Evolutionary conservation across 2,329 filamentous ascomycete genomes (phyloP), one percentile per base, ranked within the genome.

Genomic region (Fusarium phyllophilum): DNA sequence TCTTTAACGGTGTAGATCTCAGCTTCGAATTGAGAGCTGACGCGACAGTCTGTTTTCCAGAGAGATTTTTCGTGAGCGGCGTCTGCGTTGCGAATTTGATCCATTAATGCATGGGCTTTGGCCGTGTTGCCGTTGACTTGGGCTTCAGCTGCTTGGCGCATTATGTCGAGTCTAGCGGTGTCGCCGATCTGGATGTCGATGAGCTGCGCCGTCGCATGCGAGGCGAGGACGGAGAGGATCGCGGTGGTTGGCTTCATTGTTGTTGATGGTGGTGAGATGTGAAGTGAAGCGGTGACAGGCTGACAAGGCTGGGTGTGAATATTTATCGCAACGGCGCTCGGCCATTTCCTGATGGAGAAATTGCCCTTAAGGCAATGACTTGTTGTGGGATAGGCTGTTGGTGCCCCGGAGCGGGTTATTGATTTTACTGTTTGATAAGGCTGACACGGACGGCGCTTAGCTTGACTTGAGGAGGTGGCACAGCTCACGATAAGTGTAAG

Each of bases 141-240:
- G 4, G 65, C 70, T 8, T 73, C 44, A 10, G 51, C 39, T 7
- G 58, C 57, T 22, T 73, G 26, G 17, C 44, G 59, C 45, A 62
- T 45, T 1, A 73, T 42, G 1, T 55, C 38, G 7, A 69, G 41
- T 12, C 11, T 59, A 3, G 45, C 58, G 6, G 66, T 62, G 41
- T 57, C 41, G 1, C 70, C 70, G 31, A 74, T 17, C 18, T 65
- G 71, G 11, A 71, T 74, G 8, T 71, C 62, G 46, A 71, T 22
- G n/a, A 54, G 34, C 20, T 70, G 65, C 51, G 70, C 71, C 22
- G 51, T 56, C 17, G 58, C 70, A 18, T 33, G 42, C 6, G 54
- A 48, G 46, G 66, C 62, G n/a, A 74, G 49, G 3, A 68, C 44
- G 3, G 66, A 29, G 13, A 74, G 15, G 6, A 67, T 41, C 0